A percentile compares a stretch with the other conserved stretches of the same genome.
These are phyloP conservation scores for Pholiota adiposa DNA, from an alignment of 1,284 basidiomycete species.

Conservation along the genomic window DNA sequence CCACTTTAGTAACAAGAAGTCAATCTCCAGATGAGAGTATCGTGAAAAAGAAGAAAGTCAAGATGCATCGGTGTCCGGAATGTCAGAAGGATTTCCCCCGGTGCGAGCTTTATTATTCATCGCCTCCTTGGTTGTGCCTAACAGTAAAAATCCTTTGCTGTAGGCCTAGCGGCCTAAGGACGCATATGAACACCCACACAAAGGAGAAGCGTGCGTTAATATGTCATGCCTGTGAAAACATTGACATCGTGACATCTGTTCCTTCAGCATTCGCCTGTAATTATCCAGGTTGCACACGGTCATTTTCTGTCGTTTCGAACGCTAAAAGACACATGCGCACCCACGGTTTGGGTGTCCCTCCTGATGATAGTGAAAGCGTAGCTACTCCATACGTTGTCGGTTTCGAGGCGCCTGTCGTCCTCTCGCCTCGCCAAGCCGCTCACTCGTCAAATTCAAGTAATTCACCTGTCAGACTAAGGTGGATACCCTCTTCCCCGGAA, in stretches of 20 bases:
- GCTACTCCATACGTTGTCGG: constrained; percentile 29
- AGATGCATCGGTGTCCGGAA: constrained; percentile 55
- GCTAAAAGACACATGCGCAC: constrained; percentile 65
- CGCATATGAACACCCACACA: constrained; percentile 76
- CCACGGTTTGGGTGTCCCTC: constrained; percentile 41
- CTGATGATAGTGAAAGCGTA: constrained; percentile 16
- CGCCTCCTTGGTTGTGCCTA: not conserved
- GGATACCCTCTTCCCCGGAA: not conserved
- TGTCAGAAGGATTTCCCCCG: constrained; percentile 66
- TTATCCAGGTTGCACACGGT: constrained; percentile 55
- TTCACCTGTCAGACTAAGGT: constrained; percentile 2
- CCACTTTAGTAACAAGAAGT: constrained; percentile 8
- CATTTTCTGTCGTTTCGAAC: constrained; percentile 68
- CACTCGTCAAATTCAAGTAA: not conserved
- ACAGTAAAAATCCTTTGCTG: not conserved
- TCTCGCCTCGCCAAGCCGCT: not conserved
- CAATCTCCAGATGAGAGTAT: constrained; percentile 21
- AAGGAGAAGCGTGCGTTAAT: constrained; percentile 56
- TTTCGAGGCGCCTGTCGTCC: constrained; percentile 31
- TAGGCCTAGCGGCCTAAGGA: constrained; percentile 66
- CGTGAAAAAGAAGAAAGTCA: constrained; percentile 50
- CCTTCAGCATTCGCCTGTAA: constrained; percentile 58
- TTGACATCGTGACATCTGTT: constrained; percentile 32
- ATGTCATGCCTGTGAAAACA: not conserved
- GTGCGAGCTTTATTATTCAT: constrained; percentile 13